Evolutionary conservation across 2,329 filamentous ascomycete genomes (phyloP).

Genomic region (Calonectria montana): DNA sequence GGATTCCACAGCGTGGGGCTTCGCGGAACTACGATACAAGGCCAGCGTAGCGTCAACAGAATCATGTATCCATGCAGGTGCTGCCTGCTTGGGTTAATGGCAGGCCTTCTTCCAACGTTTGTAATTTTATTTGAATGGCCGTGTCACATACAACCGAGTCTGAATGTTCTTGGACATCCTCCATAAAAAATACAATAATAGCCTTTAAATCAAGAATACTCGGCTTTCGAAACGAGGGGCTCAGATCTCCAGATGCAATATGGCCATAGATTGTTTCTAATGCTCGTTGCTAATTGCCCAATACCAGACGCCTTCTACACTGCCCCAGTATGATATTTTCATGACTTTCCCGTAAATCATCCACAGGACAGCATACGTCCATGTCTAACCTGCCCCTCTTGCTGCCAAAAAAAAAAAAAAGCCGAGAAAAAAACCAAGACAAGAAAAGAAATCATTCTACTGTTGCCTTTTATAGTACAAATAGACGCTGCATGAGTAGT

Average conservation of each 20-base stretch:
- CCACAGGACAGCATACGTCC: not conserved
- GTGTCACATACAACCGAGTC: not conserved
- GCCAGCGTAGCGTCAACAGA: not conserved
- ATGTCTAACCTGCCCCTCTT: constrained; percentile 5
- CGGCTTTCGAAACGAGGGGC: not conserved
- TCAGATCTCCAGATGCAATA: not conserved
- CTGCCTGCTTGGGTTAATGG: not conserved
- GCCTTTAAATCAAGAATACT: no score
- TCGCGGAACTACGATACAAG: not conserved
- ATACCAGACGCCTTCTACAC: constrained; percentile 38
- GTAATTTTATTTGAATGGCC: not conserved
- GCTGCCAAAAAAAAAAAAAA: not conserved
- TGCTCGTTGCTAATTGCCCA: constrained; percentile 15
- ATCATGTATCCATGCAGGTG: not conserved
- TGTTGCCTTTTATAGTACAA: constrained; percentile 37
- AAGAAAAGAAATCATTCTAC: not conserved
- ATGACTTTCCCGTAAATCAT: constrained; percentile 12
- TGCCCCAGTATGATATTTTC: constrained; percentile 13
- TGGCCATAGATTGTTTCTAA: not conserved
- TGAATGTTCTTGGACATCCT: not conserved
- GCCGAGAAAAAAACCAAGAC: not conserved
- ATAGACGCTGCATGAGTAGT: constrained; percentile 13
- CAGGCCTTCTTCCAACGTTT: not conserved
- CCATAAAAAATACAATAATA: not conserved
- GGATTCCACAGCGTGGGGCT: constrained; percentile 14